Evolutionary conservation across 441 rosid genomes (phyloP), one percentile per base, ranked within the genome.

Genomic region (Pelargonium myrrhifolium): DNA sequence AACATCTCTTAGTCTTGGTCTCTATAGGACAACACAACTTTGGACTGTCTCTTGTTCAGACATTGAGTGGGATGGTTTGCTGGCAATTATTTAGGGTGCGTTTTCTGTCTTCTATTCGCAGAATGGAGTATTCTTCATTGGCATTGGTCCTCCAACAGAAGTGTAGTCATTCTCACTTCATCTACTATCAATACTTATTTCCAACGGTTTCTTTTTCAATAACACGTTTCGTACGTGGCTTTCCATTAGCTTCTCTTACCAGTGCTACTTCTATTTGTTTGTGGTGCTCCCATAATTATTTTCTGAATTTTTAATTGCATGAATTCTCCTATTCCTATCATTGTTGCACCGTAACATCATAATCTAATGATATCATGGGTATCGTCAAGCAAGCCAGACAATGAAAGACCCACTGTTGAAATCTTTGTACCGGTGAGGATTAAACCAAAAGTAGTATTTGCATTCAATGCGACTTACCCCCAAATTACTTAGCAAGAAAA

Each of bases 401-500:
- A 49, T 49, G 17, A 17, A 14, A 11, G 56, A 17, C 56, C 3
- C 56, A 49, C 17, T 14, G 20, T 49, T 49, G 56, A 49, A 14
- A 49, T 49, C 20, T 49, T 31, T n/a, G 37, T 31, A 31, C 37
- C 37, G 37, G 37, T 31, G 37, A 31, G 37, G 37, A 31, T 31
- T 31, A 31, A 31, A 31, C 37, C 37, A 31, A 49, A 49, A 49
- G 56, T 49, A 49, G 17, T 49, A 49, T 49, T 49, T 49, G 18
- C 56, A 49, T 49, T 49, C 14, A 49, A 49, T 49, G 56, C 56
- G 14, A 20, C 56, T 14, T 49, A 49, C 56, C 56, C 20, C 56
- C 56, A 49, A 49, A 49, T 49, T 49, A 49, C 20, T 49, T 49
- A 49, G 56, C 56, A 49, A 17, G n/a, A 49, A 49, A 49, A 17